A percentile compares a stretch with the other conserved stretches of the same genome.
These are phyloP conservation scores for Begonia masoniana DNA, from an alignment of 306 rosid genomes.

Conservation along the genomic window DNA sequence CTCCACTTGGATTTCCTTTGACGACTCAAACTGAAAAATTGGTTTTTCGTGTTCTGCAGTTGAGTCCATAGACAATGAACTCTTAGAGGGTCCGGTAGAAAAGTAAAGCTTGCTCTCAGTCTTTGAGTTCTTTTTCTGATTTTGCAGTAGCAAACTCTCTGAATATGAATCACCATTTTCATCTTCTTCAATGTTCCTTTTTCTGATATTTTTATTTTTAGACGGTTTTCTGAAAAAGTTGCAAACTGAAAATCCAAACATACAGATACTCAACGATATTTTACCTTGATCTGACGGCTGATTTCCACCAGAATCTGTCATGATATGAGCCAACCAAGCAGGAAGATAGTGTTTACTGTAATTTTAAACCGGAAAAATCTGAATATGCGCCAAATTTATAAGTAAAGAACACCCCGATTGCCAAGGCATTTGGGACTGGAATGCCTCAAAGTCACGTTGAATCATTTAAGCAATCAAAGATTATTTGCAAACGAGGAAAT, in stretches of 20 bases:
- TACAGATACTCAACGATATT: background rate
- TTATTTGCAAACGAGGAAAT: too few species aligned
- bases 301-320: too few species aligned
- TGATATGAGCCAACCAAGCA: too few species aligned
- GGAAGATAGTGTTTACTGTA: too few species aligned
- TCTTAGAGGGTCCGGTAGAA: constrained; percentile 19
- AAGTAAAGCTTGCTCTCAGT: constrained; percentile 22
- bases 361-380: too few species aligned
- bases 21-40: constrained; percentile 37
- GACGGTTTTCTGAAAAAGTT: constrained; percentile 30
- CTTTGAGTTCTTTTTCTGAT: constrained; percentile 20
- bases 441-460: too few species aligned
- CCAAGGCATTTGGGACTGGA: too few species aligned
- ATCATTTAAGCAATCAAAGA: too few species aligned
- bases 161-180: constrained; percentile 21
- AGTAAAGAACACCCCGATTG: too few species aligned
- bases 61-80: constrained; percentile 7
- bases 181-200: constrained; percentile 10
- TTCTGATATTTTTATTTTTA: constrained; percentile 28
- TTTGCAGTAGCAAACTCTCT: constrained; percentile 9
- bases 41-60: constrained; percentile 11
- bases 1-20: constrained; percentile 67
- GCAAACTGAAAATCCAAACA: constrained; percentile 20
- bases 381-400: too few species aligned
- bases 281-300: too few species aligned